These are phyloP conservation scores for Cordyceps javanica DNA, from an alignment of 2,329 filamentous ascomycete genomes.

Conservation along the genomic window DNA sequence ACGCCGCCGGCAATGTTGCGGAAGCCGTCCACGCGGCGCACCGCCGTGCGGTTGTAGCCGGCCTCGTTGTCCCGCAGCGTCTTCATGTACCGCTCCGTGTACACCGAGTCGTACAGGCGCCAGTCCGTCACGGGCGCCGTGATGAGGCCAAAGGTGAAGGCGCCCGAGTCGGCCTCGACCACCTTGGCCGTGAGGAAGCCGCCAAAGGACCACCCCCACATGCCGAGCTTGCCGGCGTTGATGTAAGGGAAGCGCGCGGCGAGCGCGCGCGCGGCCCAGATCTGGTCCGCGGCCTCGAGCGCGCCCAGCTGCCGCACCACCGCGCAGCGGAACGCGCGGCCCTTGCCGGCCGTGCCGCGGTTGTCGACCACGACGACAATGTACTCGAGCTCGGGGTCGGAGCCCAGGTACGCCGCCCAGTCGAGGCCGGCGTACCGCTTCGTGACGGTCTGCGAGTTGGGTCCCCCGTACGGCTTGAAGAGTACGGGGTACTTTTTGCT, in stretches of 20 bases:
- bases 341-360: conserved; percentile 59
- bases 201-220: conserved; percentile 65
- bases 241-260: conserved; percentile 45
- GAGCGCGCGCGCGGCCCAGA: conserved; percentile 57
- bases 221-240: conserved; percentile 53
- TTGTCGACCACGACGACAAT: conserved; percentile 64
- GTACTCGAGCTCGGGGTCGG: conserved; percentile 61
- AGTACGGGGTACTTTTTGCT: conserved; percentile 59
- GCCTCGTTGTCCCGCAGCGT: conserved; percentile 46
- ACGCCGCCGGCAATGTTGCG: conserved; percentile 55
- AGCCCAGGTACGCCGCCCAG: conserved; percentile 59
- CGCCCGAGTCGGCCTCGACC: conserved; percentile 53
- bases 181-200: conserved; percentile 63
- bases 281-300: conserved; percentile 60
- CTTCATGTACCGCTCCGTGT: conserved; percentile 70
- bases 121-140: conserved; percentile 63
- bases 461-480: conserved; percentile 63
- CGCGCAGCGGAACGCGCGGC: conserved; percentile 53
- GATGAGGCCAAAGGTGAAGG: conserved; percentile 57
- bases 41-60: conserved; percentile 56
- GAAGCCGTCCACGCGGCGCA: conserved; percentile 54
- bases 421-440: conserved; percentile 50
- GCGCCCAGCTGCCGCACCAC: conserved; percentile 55
- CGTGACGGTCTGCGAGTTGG: conserved; percentile 54
- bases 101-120: conserved; percentile 66